Conservation (phyloP, 345 rosid species). For the Boechera retrofracta region DNA sequence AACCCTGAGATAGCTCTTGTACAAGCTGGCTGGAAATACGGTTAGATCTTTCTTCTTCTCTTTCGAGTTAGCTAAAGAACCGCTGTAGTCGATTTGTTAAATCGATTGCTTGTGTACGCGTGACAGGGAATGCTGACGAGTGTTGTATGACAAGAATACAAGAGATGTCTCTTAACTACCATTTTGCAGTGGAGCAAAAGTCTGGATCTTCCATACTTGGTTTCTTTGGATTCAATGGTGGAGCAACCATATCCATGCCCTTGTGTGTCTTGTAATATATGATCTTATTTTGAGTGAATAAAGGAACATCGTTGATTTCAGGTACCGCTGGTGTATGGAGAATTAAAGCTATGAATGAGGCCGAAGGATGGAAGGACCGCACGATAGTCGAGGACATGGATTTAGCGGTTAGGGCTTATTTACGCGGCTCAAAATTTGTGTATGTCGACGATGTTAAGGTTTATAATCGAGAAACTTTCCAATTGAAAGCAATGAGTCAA, state of each 20-base stretch:
- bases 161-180: conserved; percentile 50
- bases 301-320: conserved; percentile 31
- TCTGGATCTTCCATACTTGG: conserved; percentile 44
- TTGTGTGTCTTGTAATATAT: conserved; percentile 9
- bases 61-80: conserved; percentile 20
- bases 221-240: conserved; percentile 49
- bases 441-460: conserved; percentile 60
- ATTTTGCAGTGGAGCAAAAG: conserved; percentile 48
- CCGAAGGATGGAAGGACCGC: conserved; percentile 94
- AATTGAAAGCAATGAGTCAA: neutral
- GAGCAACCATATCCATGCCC: conserved; percentile 1
- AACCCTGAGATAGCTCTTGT: conserved; percentile 80
- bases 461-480: neutral
- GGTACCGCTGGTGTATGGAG: conserved; percentile 99
- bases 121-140: conserved; percentile 41
- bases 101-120: neutral
- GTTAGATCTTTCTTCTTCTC: conserved; percentile 45
- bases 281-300: neutral
- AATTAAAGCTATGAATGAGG: conserved; percentile 70
- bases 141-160: conserved; percentile 50
- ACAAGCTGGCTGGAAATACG: conserved; percentile 94
- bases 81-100: neutral
- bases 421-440: conserved; percentile 83
- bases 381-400: conserved; percentile 98
- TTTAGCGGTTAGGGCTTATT: conserved; percentile 83